Evolutionary conservation across 805 yeast genomes (phyloP).

Genomic region (Candida gorgasii): DNA sequence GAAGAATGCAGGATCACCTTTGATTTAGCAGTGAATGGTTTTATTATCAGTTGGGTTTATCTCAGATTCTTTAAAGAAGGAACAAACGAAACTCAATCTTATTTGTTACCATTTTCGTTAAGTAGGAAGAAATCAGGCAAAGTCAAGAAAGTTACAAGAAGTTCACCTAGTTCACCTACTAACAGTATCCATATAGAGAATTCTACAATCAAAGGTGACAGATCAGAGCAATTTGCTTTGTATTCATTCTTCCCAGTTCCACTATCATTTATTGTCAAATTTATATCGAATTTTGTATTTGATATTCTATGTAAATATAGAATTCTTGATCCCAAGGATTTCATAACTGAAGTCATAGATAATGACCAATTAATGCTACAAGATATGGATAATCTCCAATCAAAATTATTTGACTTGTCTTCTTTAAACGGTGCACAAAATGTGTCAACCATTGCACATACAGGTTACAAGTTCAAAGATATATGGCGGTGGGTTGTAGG

Average conservation of each 20-base stretch:
- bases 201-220: constrained; percentile 25
- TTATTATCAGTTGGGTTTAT: constrained; percentile 39
- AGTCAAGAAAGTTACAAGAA: constrained; percentile 13
- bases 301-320: constrained; percentile 19
- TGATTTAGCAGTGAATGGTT: constrained; percentile 29
- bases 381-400: constrained; percentile 34
- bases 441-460: constrained; percentile 31
- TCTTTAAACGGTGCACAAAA: constrained; percentile 42
- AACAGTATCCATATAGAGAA: constrained; percentile 21
- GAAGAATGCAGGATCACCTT: constrained; percentile 29
- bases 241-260: constrained; percentile 46
- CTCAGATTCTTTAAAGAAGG: constrained; percentile 42
- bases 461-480: constrained; percentile 23
- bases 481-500: constrained; percentile 27
- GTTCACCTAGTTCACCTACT: constrained; percentile 4
- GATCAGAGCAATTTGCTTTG: constrained; percentile 34
- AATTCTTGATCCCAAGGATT: constrained; percentile 24
- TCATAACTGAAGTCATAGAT: constrained; percentile 19
- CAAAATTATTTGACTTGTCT: constrained; percentile 40
- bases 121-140: constrained; percentile 21
- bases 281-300: constrained; percentile 22
- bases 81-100: constrained; percentile 45
- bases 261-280: constrained; percentile 27
- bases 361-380: constrained; percentile 24
- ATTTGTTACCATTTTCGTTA: constrained; percentile 35